Percentiles rank a stretch among this genome's conserved stretches.
These are phyloP conservation scores for Thermothelomyces thermophilus DNA, from an alignment of 2,329 filamentous ascomycete species.

Conservation along the genomic window DNA sequence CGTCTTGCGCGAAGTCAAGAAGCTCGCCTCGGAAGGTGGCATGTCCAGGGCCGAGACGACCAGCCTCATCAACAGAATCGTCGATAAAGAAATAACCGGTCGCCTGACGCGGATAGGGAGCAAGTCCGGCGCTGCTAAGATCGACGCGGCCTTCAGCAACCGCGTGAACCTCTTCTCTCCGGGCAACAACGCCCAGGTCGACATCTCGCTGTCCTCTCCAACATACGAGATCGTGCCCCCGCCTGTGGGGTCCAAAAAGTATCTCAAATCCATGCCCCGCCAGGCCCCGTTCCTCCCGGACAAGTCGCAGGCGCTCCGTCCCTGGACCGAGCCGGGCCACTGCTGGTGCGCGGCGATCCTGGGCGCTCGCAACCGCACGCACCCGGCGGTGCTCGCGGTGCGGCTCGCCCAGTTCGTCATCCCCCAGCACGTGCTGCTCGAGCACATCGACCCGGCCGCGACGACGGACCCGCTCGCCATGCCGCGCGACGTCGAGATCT, in stretches of 20 bases:
- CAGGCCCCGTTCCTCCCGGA: conserved; percentile 32
- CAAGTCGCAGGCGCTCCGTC: conserved; percentile 47
- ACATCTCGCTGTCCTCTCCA: conserved; percentile 54
- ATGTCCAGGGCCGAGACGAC: conserved; percentile 38
- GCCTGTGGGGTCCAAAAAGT: conserved; percentile 24
- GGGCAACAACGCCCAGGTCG: conserved; percentile 59
- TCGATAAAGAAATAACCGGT: conserved; percentile 39
- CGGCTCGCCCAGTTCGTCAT: conserved; percentile 51
- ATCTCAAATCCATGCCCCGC: conserved; percentile 15
- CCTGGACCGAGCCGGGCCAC: conserved; percentile 75
- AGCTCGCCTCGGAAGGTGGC: conserved; percentile 18
- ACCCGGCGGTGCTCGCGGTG: conserved; percentile 60
- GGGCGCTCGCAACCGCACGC: conserved; percentile 37
- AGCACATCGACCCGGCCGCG: conserved; percentile 59
- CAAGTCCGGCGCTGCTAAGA: conserved; percentile 39
- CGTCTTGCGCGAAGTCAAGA: conserved; percentile 28
- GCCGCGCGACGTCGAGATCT: conserved; percentile 64
- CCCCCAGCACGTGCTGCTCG: conserved; percentile 63
- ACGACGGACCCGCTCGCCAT: conserved; percentile 56
- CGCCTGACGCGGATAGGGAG: conserved; percentile 40
- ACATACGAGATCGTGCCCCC: conserved; percentile 39
- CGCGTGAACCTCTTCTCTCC: conserved; percentile 68
- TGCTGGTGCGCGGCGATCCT: conserved; percentile 70
- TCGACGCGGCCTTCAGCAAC: conserved; percentile 39
- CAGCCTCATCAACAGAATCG: conserved; percentile 34